Evolutionary conservation across 306 rosid genomes (phyloP).

Genomic region (Canavalia ensiformis): DNA sequence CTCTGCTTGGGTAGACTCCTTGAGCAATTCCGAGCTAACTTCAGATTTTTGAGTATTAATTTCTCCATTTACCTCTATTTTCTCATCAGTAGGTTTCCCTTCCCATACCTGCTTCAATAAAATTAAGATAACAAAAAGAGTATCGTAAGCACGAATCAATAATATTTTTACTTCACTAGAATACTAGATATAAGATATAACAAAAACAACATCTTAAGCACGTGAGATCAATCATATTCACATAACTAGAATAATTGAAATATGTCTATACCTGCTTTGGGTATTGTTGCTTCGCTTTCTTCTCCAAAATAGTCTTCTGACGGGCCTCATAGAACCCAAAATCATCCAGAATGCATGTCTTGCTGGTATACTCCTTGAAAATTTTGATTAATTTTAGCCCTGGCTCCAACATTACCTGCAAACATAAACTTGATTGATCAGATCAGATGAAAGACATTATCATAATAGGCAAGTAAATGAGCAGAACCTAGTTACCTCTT

Average conservation of each 20-base stretch:
- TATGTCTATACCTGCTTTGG: slow-evolving; percentile 74
- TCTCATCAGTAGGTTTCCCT: slow-evolving; percentile 83
- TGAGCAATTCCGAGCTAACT: slow-evolving; percentile 57
- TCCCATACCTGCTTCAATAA: slow-evolving; percentile 79
- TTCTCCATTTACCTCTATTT: slow-evolving; percentile 69
- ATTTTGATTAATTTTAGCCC: slow-evolving; percentile 78
- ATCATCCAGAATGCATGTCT: slow-evolving; percentile 91
- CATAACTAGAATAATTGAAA: neutral
- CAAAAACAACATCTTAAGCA: neutral
- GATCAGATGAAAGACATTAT: neutral
- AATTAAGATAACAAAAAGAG: neutral
- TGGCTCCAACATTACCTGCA: slow-evolving; percentile 83
- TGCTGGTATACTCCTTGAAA: slow-evolving; percentile 82
- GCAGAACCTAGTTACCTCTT: slow-evolving; percentile 68
- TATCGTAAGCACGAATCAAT: too few relatives aligned
- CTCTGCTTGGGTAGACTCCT: slow-evolving; percentile 54
- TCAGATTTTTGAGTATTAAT: slow-evolving; percentile 59
- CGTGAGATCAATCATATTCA: neutral
- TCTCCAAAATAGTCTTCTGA: slow-evolving; percentile 90
- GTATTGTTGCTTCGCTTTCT: slow-evolving; percentile 86
- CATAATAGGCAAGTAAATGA: neutral
- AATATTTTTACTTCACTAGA: too few relatives aligned
- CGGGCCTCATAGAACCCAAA: slow-evolving; percentile 90
- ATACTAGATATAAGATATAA: too few relatives aligned
- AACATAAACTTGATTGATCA: slow-evolving; percentile 12